These are phyloP conservation scores for Bolboschoenus planiculmis DNA, from an alignment of 176 grass and related monocot genomes.

Conservation along the genomic window DNA sequence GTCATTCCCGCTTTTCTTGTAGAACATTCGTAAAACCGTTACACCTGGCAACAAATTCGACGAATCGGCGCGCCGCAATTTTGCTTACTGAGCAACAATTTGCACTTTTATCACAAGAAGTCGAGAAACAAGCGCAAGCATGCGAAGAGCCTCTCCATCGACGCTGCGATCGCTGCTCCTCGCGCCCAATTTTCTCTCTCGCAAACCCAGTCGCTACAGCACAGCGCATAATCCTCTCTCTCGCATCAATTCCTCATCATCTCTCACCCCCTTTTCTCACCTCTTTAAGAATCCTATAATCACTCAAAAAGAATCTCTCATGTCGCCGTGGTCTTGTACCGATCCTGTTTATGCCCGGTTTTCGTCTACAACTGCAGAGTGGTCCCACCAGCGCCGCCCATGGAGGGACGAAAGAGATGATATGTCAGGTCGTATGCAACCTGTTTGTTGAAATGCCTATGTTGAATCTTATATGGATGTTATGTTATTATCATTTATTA, in stretches of 20 bases:
- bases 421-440: not conserved
- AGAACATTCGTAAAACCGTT: too few relatives aligned
- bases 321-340: not conserved
- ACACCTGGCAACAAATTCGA: too few relatives aligned
- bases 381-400: not conserved
- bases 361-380: not conserved
- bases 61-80: not conserved
- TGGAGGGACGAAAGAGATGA: not conserved
- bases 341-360: not conserved
- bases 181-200: not conserved
- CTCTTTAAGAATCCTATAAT: not conserved
- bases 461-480: not conserved
- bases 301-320: not conserved
- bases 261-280: not conserved
- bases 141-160: not conserved
- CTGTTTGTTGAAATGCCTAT: constrained; percentile 18
- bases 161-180: not conserved
- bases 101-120: not conserved
- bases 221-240: not conserved
- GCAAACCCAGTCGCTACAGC: not conserved
- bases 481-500: not conserved
- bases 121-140: not conserved
- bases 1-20: too few relatives aligned
- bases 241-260: not conserved
- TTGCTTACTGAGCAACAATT: too few relatives aligned